Evolutionary conservation across 2,329 filamentous ascomycete species (phyloP).

Genomic region (Magnaporthiopsis incrustans): DNA sequence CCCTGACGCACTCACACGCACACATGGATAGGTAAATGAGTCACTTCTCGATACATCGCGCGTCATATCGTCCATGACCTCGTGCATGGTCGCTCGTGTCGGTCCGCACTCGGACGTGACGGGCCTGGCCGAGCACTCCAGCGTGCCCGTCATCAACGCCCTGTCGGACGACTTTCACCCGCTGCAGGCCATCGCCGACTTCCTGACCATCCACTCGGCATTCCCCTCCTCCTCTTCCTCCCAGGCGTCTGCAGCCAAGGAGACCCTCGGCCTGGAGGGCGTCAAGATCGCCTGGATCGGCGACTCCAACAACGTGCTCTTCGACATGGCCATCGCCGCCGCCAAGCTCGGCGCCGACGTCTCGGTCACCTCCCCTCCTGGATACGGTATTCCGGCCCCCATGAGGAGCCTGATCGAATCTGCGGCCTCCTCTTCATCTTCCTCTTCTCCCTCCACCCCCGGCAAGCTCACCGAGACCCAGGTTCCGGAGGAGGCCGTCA

Average conservation of each 20-base stretch:
- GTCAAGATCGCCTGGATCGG: constrained; percentile 94
- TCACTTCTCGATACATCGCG: constrained; percentile 85
- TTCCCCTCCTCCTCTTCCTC: constrained; percentile 31
- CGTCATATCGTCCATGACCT: constrained; percentile 91
- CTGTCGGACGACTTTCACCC: constrained; percentile 90
- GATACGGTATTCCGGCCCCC: constrained; percentile 68
- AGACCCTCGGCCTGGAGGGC: constrained; percentile 62
- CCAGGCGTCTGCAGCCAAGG: constrained; percentile 27
- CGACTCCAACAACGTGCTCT: constrained; percentile 95
- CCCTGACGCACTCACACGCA: neutral
- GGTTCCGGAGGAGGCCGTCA: constrained; percentile 76
- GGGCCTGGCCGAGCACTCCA: constrained; percentile 61
- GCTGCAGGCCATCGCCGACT: constrained; percentile 89
- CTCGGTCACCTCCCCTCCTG: constrained; percentile 75
- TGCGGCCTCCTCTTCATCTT: constrained; percentile 40
- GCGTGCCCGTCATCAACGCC: constrained; percentile 77
- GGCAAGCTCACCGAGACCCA: constrained; percentile 69
- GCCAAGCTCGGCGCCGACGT: constrained; percentile 83
- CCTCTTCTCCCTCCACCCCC: constrained; percentile 32
- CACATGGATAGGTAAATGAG: constrained; percentile 64
- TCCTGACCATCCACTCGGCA: constrained; percentile 78
- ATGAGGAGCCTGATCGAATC: constrained; percentile 68
- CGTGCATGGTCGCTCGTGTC: constrained; percentile 73
- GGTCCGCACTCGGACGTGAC: constrained; percentile 69
- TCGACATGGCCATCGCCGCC: constrained; percentile 82